Percentiles rank a stretch among this genome's conserved stretches.
phyloP scores from a whole-genome alignment of 768 basidiomycete species.

The Chalciporus chontae region DNA sequence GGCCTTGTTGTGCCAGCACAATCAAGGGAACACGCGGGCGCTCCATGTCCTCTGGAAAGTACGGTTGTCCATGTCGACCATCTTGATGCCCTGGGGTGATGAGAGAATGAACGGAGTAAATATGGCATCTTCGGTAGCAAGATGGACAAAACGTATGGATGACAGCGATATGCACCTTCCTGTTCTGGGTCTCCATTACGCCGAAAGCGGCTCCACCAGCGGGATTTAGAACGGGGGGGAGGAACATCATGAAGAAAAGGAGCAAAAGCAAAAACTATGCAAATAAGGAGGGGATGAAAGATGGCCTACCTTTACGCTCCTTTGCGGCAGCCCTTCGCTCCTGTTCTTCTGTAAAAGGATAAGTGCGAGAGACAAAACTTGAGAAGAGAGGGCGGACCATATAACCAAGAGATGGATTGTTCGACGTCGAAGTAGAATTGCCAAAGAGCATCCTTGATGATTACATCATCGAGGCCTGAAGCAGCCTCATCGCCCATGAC shows the following conservation, averaged over 20 bases:
- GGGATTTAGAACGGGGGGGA: constrained; percentile 28
- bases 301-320: constrained; percentile 83
- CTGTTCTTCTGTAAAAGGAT: constrained; percentile 55
- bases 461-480: constrained; percentile 67
- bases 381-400: constrained; percentile 49
- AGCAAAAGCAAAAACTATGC: constrained; percentile 35
- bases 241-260: constrained; percentile 29
- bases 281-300: constrained; percentile 22
- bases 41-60: constrained; percentile 24
- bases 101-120: constrained; percentile 21
- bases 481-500: constrained; percentile 63
- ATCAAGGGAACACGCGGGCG: constrained; percentile 58
- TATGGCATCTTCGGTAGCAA: constrained; percentile 11
- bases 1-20: constrained; percentile 55
- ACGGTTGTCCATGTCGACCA: constrained; percentile 12
- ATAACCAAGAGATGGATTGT: constrained; percentile 66
- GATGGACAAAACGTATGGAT: constrained; percentile 28
- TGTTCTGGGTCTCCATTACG: constrained; percentile 36
- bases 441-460: constrained; percentile 82
- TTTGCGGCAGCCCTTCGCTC: constrained; percentile 56
- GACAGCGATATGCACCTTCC: constrained; percentile 55
- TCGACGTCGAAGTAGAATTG: constrained; percentile 85
- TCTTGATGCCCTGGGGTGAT: constrained; percentile 18
- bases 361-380: background rate
- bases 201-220: constrained; percentile 35